Conservation (phyloP, 169 alveolate species). For the Eimeria maxima region DNA sequence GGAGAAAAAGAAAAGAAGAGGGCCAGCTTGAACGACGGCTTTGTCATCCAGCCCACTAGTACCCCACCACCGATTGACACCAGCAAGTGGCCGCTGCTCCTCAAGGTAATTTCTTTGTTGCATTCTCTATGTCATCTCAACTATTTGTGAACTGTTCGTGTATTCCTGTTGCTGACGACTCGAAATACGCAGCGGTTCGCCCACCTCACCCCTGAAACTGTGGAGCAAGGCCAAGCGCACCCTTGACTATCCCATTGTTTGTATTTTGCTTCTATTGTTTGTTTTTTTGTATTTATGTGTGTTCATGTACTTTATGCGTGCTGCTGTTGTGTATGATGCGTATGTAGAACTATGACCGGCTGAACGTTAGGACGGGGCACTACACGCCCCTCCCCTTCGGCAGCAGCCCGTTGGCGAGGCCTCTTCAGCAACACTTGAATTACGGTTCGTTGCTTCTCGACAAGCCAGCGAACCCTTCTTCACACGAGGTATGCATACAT, state of each 20-base stretch:
- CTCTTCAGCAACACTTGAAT: constrained; percentile 96
- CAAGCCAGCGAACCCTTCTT: constrained; percentile 99
- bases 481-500: constrained; percentile 96
- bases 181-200: no score
- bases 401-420: constrained; percentile 98
- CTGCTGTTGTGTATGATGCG: constrained; percentile 81
- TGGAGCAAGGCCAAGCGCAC: no score
- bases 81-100: constrained; percentile 97
- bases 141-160: no score
- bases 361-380: constrained; percentile 98
- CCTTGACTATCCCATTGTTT: neutral
- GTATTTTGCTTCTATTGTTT: neutral
- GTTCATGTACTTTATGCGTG: constrained; percentile 17
- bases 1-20: constrained; percentile 44
- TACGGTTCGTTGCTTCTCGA: constrained; percentile 99
- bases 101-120: constrained; percentile 87
- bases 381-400: constrained; percentile 99
- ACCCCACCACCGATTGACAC: constrained; percentile 95
- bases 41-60: constrained; percentile 58
- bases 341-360: constrained; percentile 96
- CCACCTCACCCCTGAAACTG: no score
- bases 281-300: neutral
- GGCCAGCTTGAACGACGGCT: neutral
- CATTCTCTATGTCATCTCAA: neutral
- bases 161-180: no score